phyloP scores from a whole-genome alignment of 495 filamentous ascomycete genomes.

The Penicillium cosmopolitanum region DNA sequence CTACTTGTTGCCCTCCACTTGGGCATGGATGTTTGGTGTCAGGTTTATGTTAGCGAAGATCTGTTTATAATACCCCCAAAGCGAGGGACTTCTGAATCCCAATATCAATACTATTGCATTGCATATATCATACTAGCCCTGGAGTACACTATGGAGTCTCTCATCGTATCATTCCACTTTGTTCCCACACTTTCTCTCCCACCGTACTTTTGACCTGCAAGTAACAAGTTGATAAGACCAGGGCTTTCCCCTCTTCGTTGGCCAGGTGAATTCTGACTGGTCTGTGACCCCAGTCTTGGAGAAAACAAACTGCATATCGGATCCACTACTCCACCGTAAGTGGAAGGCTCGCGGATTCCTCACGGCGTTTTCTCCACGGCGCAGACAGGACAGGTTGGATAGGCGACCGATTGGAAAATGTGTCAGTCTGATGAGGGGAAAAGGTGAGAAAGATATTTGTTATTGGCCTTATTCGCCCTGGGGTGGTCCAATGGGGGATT shows the following conservation, averaged over 20 bases:
- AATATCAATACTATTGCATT: neutral
- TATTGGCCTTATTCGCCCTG: neutral
- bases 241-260: constrained; percentile 8
- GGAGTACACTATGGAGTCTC: neutral
- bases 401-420: neutral
- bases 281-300: constrained; percentile 4
- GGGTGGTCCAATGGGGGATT: neutral
- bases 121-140: neutral
- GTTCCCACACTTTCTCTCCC: neutral
- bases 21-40: no score
- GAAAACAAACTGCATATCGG: constrained; percentile 37
- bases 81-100: constrained; percentile 6
- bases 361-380: neutral
- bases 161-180: neutral
- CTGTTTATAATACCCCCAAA: constrained; percentile 2
- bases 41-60: neutral
- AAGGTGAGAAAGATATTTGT: neutral
- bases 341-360: constrained; percentile 4
- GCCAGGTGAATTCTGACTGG: constrained; percentile 1
- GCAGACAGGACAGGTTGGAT: neutral
- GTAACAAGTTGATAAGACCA: constrained; percentile 1
- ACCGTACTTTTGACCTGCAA: constrained; percentile 4
- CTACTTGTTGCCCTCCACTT: no score
- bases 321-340: constrained; percentile 35
- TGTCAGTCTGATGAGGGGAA: neutral